Percentiles rank a stretch among this genome's conserved stretches.
phyloP scores from a whole-genome alignment of 1,284 basidiomycete genomes.

The Gastroboletus turbinatus region DNA sequence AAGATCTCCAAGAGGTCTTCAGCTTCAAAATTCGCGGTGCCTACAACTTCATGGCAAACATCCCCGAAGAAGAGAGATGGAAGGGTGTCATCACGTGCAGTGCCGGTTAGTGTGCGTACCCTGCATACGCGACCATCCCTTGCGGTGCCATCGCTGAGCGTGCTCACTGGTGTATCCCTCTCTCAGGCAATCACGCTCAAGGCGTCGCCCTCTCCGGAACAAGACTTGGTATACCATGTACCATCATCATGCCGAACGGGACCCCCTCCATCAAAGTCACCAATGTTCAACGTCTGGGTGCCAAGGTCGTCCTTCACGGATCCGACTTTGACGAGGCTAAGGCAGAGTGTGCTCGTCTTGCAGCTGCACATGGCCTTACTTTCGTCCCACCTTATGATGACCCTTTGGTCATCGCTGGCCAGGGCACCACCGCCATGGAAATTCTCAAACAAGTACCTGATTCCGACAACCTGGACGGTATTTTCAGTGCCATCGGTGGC shows the following conservation, averaged over 20 bases:
- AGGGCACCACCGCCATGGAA: constrained; percentile 95
- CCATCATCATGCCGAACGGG: constrained; percentile 96
- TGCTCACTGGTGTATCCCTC: background rate
- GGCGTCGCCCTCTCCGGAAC: constrained; percentile 94
- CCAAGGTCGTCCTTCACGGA: constrained; percentile 92
- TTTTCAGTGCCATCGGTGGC: constrained; percentile 92
- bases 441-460: constrained; percentile 85
- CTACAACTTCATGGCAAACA: constrained; percentile 97
- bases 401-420: constrained; percentile 95
- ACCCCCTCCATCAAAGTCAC: constrained; percentile 96
- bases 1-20: constrained; percentile 96
- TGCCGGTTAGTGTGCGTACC: constrained; percentile 81
- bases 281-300: constrained; percentile 91
- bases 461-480: constrained; percentile 75
- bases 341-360: constrained; percentile 87
- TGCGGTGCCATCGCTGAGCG: constrained; percentile 1
- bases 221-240: constrained; percentile 87
- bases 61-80: constrained; percentile 89
- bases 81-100: constrained; percentile 98
- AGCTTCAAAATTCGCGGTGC: constrained; percentile 98
- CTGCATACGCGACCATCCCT: constrained; percentile 17
- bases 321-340: constrained; percentile 97
- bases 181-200: constrained; percentile 94
- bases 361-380: constrained; percentile 72
- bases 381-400: constrained; percentile 99